Percentiles rank a stretch among this genome's conserved stretches.
Evolutionary conservation across 2,329 filamentous ascomycete species (phyloP).

Genomic region (Penicillium sclerotigenum): DNA sequence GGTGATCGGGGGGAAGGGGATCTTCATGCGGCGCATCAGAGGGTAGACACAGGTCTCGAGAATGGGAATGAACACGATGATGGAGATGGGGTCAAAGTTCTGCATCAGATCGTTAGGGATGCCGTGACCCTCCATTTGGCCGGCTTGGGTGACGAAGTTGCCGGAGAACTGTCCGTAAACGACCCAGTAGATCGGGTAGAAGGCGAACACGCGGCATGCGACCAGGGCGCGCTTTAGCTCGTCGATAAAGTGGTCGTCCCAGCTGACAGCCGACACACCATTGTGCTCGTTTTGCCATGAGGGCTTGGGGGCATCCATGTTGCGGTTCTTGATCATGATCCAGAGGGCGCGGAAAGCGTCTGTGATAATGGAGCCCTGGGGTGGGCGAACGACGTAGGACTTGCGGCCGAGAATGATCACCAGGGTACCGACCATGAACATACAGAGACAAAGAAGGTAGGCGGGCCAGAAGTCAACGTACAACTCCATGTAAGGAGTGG

Average conservation of each 20-base stretch:
- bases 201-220: slow-evolving; percentile 70
- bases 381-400: slow-evolving; percentile 48
- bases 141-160: slow-evolving; percentile 65
- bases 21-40: slow-evolving; percentile 58
- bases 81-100: slow-evolving; percentile 71
- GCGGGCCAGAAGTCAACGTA: slow-evolving; percentile 65
- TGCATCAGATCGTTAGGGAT: slow-evolving; percentile 75
- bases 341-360: slow-evolving; percentile 62
- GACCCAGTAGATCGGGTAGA: slow-evolving; percentile 67
- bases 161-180: slow-evolving; percentile 66
- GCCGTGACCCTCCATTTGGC: slow-evolving; percentile 62
- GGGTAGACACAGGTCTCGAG: slow-evolving; percentile 70
- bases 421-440: slow-evolving; percentile 61
- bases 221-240: slow-evolving; percentile 64
- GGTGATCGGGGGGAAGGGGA: slow-evolving; percentile 72
- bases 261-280: slow-evolving; percentile 47
- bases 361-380: slow-evolving; percentile 63
- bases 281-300: slow-evolving; percentile 58
- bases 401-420: slow-evolving; percentile 51
- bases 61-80: slow-evolving; percentile 72
- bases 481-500: slow-evolving; percentile 65
- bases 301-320: slow-evolving; percentile 64
- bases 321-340: slow-evolving; percentile 52
- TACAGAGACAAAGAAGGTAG: slow-evolving; percentile 59
- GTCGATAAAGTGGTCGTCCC: slow-evolving; percentile 69